Conservation (phyloP, 1,284 basidiomycete species). For the Phenoliferia sp. region DNA sequence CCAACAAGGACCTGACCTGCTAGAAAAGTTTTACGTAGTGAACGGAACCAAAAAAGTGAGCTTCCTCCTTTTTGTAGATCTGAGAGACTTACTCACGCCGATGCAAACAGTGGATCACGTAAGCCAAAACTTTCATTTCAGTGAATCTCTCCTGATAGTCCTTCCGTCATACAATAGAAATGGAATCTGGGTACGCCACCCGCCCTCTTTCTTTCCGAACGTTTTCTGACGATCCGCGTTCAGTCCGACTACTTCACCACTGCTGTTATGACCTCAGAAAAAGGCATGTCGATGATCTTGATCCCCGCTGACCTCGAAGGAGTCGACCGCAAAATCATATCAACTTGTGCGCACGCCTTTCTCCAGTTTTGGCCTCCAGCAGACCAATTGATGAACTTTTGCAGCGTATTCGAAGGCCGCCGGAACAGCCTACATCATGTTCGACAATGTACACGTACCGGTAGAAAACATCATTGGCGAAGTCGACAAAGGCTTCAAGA, state of each 20-base stretch:
- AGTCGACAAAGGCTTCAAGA: conserved; percentile 68
- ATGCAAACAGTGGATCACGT: conserved; percentile 44
- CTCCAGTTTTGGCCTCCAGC: conserved; percentile 42
- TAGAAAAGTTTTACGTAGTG: conserved; percentile 64
- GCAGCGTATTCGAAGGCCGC: conserved; percentile 50
- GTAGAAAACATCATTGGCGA: conserved; percentile 75
- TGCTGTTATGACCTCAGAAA: conserved; percentile 50
- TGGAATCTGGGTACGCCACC: background rate
- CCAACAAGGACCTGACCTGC: conserved; percentile 21
- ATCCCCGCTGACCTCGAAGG: conserved; percentile 48
- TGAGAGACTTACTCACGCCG: conserved; percentile 58
- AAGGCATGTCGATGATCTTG: conserved; percentile 78
- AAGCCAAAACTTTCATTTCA: conserved; percentile 41
- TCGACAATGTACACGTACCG: conserved; percentile 79
- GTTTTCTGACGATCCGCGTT: conserved; percentile 13
- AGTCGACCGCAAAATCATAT: conserved; percentile 78
- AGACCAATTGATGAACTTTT: background rate
- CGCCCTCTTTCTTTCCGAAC: background rate
- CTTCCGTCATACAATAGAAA: conserved; percentile 32
- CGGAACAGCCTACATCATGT: conserved; percentile 65
- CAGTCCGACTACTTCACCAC: conserved; percentile 32
- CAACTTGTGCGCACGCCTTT: conserved; percentile 54
- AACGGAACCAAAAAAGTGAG: conserved; percentile 58
- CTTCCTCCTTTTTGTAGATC: no score
- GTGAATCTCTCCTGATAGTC: conserved; percentile 2